These are phyloP conservation scores for Clarireedia paspali DNA, from an alignment of 2,329 filamentous ascomycete genomes.

Conservation along the genomic window DNA sequence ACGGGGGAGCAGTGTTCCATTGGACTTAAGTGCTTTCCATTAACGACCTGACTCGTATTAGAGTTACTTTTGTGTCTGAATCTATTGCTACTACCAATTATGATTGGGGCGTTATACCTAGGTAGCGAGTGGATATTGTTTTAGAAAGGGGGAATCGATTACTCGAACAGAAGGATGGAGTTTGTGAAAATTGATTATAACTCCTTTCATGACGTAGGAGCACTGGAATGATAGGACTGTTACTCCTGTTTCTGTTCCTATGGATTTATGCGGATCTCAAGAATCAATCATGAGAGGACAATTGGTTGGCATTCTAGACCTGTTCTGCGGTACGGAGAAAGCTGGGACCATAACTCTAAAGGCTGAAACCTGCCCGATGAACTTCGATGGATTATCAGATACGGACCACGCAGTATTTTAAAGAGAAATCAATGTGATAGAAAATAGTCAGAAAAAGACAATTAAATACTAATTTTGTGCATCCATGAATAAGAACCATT, in stretches of 20 bases:
- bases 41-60: slow-evolving; percentile 11
- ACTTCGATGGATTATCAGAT: background rate
- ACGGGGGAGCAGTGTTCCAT: slow-evolving; percentile 84
- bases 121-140: background rate
- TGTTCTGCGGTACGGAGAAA: background rate
- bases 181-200: background rate
- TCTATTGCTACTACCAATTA: slow-evolving; percentile 7
- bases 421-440: background rate
- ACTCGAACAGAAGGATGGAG: slow-evolving; percentile 2
- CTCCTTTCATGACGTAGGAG: background rate
- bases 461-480: too few species aligned
- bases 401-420: background rate
- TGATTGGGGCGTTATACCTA: slow-evolving; percentile 9
- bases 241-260: background rate
- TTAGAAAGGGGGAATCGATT: slow-evolving; percentile 2
- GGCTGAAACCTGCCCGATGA: background rate
- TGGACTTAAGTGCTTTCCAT: slow-evolving; percentile 59
- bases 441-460: background rate
- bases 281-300: background rate
- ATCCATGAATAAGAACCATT: background rate
- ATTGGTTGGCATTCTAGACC: background rate
- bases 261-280: background rate
- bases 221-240: background rate
- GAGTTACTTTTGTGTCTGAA: background rate
- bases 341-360: background rate